Evolutionary conservation across 768 basidiomycete genomes (phyloP).

Genomic region (Boletus edulis): DNA sequence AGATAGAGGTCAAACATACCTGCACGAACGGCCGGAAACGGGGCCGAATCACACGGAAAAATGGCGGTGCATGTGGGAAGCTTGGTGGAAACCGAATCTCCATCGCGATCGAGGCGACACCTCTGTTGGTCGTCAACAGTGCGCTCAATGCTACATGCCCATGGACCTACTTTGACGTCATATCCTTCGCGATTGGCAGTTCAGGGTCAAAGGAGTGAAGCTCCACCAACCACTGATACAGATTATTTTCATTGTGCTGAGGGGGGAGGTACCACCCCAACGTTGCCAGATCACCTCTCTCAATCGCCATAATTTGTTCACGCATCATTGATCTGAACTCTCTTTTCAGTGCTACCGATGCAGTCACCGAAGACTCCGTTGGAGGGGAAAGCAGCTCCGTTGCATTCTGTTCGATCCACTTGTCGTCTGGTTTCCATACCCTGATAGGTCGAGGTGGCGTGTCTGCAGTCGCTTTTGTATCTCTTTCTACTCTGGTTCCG

Average conservation of each 20-base stretch:
- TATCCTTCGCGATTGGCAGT: constrained; percentile 60
- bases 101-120: constrained; percentile 64
- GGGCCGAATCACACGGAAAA: constrained; percentile 73
- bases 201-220: constrained; percentile 64
- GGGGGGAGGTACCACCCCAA: constrained; percentile 73
- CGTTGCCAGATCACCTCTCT: constrained; percentile 38
- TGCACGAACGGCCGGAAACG: constrained; percentile 68
- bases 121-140: constrained; percentile 30
- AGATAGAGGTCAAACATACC: constrained; percentile 11
- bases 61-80: constrained; percentile 70
- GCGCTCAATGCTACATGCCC: not conserved
- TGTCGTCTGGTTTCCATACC: constrained; percentile 55
- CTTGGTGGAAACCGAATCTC: constrained; percentile 67
- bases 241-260: constrained; percentile 62
- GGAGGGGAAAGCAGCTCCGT: constrained; percentile 60
- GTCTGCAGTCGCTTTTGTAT: not conserved
- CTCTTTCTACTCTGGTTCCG: no score
- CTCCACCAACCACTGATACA: constrained; percentile 75
- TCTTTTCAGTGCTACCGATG: constrained; percentile 55
- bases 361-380: constrained; percentile 48
- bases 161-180: constrained; percentile 45
- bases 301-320: constrained; percentile 49
- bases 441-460: not conserved
- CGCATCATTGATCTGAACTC: constrained; percentile 62
- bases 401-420: constrained; percentile 45